phyloP scores from a whole-genome alignment of 805 yeast genomes.

The Saccharomycopsis sp. region DNA sequence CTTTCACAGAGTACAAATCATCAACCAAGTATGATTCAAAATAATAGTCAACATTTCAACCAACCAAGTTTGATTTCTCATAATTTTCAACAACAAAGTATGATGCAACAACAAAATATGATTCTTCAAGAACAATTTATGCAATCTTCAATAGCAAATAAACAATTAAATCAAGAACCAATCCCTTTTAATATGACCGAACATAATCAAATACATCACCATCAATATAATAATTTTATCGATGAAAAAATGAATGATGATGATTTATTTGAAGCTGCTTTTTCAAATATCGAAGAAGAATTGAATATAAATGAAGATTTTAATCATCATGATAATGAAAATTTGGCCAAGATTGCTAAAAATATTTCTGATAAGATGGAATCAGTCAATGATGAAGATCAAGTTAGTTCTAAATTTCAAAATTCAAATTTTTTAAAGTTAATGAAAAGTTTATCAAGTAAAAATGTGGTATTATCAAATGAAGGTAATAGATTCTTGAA shows the following conservation, averaged over 20 bases:
- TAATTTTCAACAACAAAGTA: too few relatives aligned
- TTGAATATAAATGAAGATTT: neutral
- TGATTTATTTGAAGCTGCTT: constrained; percentile 22
- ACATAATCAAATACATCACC: neutral
- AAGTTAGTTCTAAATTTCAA: constrained; percentile 29
- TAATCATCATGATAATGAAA: constrained; percentile 18
- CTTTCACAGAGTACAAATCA: too few relatives aligned
- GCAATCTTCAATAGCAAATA: neutral
- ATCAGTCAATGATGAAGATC: constrained; percentile 13
- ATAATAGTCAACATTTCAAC: too few relatives aligned
- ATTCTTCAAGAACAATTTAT: neutral
- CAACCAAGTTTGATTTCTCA: too few relatives aligned
- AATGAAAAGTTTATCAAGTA: constrained; percentile 30
- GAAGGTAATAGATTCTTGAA: constrained; percentile 30
- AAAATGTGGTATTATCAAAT: constrained; percentile 29
- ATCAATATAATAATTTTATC: neutral
- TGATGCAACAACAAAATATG: neutral
- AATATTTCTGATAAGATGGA: constrained; percentile 30
- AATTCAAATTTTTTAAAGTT: constrained; percentile 32
- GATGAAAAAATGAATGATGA: neutral
- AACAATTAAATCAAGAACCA: neutral
- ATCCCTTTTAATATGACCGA: neutral
- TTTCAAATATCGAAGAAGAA: constrained; percentile 23
- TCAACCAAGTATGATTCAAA: too few relatives aligned
- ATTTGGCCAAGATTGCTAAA: constrained; percentile 31